These are phyloP conservation scores for Malus hybrid DNA, from an alignment of 331 rosid genomes.

Conservation along the genomic window DNA sequence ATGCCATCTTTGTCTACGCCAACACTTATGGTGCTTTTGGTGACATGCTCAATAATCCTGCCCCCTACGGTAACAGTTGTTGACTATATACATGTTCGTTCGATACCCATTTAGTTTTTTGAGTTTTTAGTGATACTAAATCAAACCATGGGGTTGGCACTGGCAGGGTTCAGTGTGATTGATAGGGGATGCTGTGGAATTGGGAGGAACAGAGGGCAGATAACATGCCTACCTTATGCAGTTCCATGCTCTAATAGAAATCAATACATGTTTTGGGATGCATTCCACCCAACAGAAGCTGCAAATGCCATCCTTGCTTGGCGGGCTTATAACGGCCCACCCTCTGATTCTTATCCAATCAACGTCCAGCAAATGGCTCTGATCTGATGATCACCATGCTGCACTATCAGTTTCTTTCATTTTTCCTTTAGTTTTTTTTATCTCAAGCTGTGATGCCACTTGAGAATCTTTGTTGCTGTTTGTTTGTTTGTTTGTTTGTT, in stretches of 20 bases:
- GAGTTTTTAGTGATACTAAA: too few relatives aligned
- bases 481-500: too few relatives aligned
- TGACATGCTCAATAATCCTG: conserved; percentile 69
- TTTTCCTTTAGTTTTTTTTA: background rate
- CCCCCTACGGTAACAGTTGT: conserved; percentile 34
- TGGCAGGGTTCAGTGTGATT: conserved; percentile 46
- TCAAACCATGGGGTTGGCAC: background rate
- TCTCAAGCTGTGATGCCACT: background rate
- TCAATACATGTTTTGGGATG: conserved; percentile 61
- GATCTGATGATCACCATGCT: background rate
- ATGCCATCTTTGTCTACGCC: conserved; percentile 43
- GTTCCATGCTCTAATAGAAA: conserved; percentile 45
- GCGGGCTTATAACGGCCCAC: conserved; percentile 48
- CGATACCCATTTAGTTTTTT: too few relatives aligned
- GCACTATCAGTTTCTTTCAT: background rate
- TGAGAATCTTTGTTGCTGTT: too few relatives aligned
- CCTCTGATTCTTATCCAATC: conserved; percentile 45
- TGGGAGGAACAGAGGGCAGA: conserved; percentile 37
- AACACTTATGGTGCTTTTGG: conserved; percentile 52
- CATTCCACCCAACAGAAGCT: conserved; percentile 61
- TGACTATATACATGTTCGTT: too few relatives aligned
- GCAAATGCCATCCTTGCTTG: conserved; percentile 46
- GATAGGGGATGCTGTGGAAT: conserved; percentile 67
- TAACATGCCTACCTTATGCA: conserved; percentile 48
- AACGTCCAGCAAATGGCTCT: conserved; percentile 58